Percentiles rank a stretch among this genome's conserved stretches.
phyloP scores from a whole-genome alignment of 2,329 filamentous ascomycete species.

The Neonectria coccinea region DNA sequence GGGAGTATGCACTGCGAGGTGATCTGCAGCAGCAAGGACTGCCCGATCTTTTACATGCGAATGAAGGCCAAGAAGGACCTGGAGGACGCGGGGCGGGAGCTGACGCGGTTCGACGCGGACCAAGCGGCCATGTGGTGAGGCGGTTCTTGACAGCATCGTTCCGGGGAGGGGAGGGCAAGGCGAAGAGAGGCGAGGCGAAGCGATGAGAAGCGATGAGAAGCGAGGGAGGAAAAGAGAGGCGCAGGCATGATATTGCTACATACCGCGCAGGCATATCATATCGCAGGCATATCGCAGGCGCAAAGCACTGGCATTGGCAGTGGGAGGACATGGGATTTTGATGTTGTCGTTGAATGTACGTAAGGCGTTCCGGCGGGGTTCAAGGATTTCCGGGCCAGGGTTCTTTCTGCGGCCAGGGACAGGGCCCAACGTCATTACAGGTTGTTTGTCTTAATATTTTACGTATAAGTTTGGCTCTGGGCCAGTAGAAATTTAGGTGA shows the following conservation, averaged over 20 bases:
- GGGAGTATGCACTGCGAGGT: slow-evolving; percentile 98
- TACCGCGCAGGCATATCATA: slow-evolving; percentile 2
- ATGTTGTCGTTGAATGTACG: slow-evolving; percentile 40
- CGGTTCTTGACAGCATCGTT: background rate
- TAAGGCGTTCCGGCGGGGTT: slow-evolving; percentile 42
- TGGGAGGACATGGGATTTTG: slow-evolving; percentile 28
- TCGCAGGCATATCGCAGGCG: slow-evolving; percentile 27
- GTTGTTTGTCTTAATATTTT: slow-evolving; percentile 30
- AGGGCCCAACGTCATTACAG: slow-evolving; percentile 35
- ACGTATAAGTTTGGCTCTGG: slow-evolving; percentile 31
- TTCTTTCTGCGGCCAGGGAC: slow-evolving; percentile 25
- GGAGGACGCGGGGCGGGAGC: slow-evolving; percentile 91
- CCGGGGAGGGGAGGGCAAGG: slow-evolving; percentile 24
- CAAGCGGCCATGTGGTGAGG: slow-evolving; percentile 72
- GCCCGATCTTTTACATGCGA: slow-evolving; percentile 99
- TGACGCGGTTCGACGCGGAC: slow-evolving; percentile 90
- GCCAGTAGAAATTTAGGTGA: slow-evolving; percentile 25
- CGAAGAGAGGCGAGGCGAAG: slow-evolving; percentile 14
- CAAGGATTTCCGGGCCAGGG: slow-evolving; percentile 16
- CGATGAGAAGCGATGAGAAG: background rate
- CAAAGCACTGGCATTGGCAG: slow-evolving; percentile 33
- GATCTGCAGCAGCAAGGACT: slow-evolving; percentile 95
- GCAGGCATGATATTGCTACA: slow-evolving; percentile 9
- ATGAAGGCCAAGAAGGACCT: slow-evolving; percentile 99
- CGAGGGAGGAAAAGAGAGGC: slow-evolving; percentile 16